Evolutionary conservation across 495 filamentous ascomycete species (phyloP).

Genomic region (Hypoxylon fragiforme): DNA sequence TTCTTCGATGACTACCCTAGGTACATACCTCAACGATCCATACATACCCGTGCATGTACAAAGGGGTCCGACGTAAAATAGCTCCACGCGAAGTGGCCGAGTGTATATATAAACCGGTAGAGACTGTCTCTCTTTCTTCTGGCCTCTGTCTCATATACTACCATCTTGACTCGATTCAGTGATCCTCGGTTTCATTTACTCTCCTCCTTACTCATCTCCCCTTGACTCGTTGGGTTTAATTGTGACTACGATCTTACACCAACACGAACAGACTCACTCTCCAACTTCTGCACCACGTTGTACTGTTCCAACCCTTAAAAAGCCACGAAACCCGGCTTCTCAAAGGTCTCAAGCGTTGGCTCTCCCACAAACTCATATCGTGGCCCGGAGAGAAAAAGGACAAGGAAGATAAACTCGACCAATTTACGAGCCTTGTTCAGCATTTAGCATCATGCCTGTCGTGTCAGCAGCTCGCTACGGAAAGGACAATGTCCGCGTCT

Average conservation of each 20-base stretch:
- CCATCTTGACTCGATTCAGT: constrained; percentile 15
- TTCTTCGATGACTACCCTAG: background rate
- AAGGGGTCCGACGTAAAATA: constrained; percentile 13
- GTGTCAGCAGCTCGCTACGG: constrained; percentile 81
- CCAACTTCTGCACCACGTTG: constrained; percentile 22
- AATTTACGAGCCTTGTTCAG: background rate
- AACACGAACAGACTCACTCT: constrained; percentile 23
- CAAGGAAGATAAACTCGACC: background rate
- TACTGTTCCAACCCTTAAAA: constrained; percentile 14
- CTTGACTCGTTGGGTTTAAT: constrained; percentile 14
- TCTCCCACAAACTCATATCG: constrained; percentile 7
- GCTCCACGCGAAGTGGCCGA: background rate
- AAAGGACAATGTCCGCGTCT: constrained; percentile 98
- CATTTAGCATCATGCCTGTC: constrained; percentile 51
- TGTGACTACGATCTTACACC: constrained; percentile 11
- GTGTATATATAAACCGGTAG: constrained; percentile 21
- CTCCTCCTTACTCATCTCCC: constrained; percentile 2
- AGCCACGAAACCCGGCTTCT: constrained; percentile 11
- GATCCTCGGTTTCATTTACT: constrained; percentile 5
- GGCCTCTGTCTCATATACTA: background rate
- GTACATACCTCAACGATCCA: background rate
- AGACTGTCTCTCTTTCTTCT: background rate
- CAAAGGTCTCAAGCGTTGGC: constrained; percentile 2
- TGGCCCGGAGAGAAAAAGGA: background rate
- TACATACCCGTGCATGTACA: background rate